Percentiles rank a stretch among this genome's conserved stretches.
Evolutionary conservation across 2,329 filamentous ascomycete genomes (phyloP).

Genomic region (Cladophialophora immunda): DNA sequence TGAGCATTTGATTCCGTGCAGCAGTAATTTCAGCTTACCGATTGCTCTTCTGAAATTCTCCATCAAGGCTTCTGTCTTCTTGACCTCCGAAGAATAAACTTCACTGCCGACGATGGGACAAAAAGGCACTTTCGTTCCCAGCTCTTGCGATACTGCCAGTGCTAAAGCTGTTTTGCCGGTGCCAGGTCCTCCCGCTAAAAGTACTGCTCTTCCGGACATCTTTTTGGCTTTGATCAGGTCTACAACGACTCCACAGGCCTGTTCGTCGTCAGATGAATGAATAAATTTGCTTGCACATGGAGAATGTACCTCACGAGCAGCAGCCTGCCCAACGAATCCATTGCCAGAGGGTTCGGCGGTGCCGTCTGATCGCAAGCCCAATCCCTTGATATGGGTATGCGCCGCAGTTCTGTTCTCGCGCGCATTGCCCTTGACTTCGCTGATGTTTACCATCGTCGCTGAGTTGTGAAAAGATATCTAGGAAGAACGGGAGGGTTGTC

Average conservation of each 20-base stretch:
- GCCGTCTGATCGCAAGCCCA: slow-evolving; percentile 87
- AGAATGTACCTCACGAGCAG: slow-evolving; percentile 80
- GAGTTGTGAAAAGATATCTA: slow-evolving; percentile 20
- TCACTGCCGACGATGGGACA: slow-evolving; percentile 98
- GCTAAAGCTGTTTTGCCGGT: slow-evolving; percentile 98
- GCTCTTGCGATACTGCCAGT: slow-evolving; percentile 92
- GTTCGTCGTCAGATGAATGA: slow-evolving; percentile 22
- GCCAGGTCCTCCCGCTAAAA: slow-evolving; percentile 92
- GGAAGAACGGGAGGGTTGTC: slow-evolving; percentile 20
- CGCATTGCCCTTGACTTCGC: slow-evolving; percentile 91
- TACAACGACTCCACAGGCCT: slow-evolving; percentile 95
- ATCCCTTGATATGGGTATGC: slow-evolving; percentile 96
- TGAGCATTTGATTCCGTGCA: slow-evolving; percentile 31
- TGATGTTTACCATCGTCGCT: slow-evolving; percentile 80
- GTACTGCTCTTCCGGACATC: slow-evolving; percentile 93
- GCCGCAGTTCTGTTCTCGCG: slow-evolving; percentile 96
- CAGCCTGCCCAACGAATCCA: slow-evolving; percentile 89
- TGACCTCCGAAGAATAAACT: slow-evolving; percentile 96
- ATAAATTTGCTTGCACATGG: slow-evolving; percentile 6
- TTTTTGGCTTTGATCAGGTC: slow-evolving; percentile 96
- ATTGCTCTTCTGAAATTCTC: slow-evolving; percentile 98
- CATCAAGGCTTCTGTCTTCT: slow-evolving; percentile 99
- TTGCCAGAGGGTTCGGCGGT: slow-evolving; percentile 79
- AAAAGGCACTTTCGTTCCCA: slow-evolving; percentile 98
- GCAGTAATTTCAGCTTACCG: slow-evolving; percentile 60